These are phyloP conservation scores for Neurospora pannonica DNA, from an alignment of 495 filamentous ascomycete species.

Conservation along the genomic window DNA sequence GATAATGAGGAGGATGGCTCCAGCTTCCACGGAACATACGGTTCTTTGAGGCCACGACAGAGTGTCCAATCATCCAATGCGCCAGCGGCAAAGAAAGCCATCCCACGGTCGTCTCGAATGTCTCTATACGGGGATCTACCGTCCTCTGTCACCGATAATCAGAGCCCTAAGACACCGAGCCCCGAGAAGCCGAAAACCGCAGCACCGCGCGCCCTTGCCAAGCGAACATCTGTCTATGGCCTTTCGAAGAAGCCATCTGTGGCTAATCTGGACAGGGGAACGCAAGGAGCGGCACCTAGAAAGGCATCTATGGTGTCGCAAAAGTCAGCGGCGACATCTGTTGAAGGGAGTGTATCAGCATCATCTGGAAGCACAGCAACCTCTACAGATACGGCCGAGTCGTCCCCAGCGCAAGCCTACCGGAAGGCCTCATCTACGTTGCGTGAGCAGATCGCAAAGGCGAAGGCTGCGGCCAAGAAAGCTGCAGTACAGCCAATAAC, in stretches of 20 bases:
- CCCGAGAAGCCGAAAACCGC: conserved; percentile 42
- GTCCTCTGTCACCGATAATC: conserved; percentile 15
- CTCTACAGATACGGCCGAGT: conserved; percentile 28
- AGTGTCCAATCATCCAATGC: conserved; percentile 18
- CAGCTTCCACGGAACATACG: conserved; percentile 25
- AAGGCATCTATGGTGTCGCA: conserved; percentile 33
- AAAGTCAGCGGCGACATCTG: conserved; percentile 40
- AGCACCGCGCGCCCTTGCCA: conserved; percentile 37
- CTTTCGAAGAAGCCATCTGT: conserved; percentile 44
- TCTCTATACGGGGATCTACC: conserved; percentile 8
- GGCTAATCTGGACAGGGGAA: conserved; percentile 29
- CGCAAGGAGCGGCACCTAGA: conserved; percentile 20
- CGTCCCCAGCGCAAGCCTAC: conserved; percentile 22
- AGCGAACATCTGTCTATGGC: conserved; percentile 47
- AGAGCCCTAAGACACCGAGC: conserved; percentile 31
- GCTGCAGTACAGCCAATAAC: conserved; percentile 39
- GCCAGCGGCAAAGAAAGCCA: conserved; percentile 3
- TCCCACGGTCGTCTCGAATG: conserved; percentile 3
- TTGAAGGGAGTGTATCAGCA: conserved; percentile 32
- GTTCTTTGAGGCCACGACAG: conserved; percentile 17
- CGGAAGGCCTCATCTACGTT: conserved; percentile 72
- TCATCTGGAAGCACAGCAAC: conserved; percentile 26
- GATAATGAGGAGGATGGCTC: conserved; percentile 21
- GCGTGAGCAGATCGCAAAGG: conserved; percentile 86
- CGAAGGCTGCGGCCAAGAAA: conserved; percentile 67